phyloP scores from a whole-genome alignment of 768 basidiomycete genomes.

The Neoboletus subvelutipes region DNA sequence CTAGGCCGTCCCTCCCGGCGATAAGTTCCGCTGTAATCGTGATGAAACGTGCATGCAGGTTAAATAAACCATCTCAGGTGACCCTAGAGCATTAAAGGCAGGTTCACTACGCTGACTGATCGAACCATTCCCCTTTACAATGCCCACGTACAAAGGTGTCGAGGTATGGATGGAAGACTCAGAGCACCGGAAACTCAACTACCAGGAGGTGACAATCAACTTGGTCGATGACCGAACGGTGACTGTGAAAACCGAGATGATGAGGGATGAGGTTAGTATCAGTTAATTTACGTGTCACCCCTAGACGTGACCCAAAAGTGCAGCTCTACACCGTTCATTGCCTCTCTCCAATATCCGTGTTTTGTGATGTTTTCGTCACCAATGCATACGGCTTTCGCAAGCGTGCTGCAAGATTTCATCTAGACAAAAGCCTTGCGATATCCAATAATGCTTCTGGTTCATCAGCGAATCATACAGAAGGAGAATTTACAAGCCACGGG shows the following conservation, averaged over 20 bases:
- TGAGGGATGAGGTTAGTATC: conserved; percentile 10
- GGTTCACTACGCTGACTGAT: neutral
- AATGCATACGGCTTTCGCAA: neutral
- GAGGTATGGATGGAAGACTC: conserved; percentile 22
- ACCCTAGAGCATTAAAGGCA: conserved; percentile 1
- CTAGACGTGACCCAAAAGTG: neutral
- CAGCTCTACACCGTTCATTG: conserved; percentile 21
- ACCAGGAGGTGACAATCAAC: conserved; percentile 4
- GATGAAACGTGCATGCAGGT: neutral
- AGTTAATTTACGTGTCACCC: neutral
- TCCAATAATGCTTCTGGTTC: conserved; percentile 4
- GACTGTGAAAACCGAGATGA: conserved; percentile 9
- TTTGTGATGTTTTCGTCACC: conserved; percentile 18
- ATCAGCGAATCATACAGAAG: conserved; percentile 1
- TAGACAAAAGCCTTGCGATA: conserved; percentile 4
- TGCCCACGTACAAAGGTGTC: conserved; percentile 15
- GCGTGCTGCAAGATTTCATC: conserved; percentile 13
- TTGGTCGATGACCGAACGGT: conserved; percentile 14
- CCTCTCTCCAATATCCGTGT: conserved; percentile 11
- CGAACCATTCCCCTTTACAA: conserved; percentile 4
- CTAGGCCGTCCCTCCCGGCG: neutral
- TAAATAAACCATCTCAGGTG: neutral
- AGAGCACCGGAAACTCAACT: conserved; percentile 2
- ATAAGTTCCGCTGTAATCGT: neutral
- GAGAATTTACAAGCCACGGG: neutral